Evolutionary conservation across 768 basidiomycete genomes (phyloP).

Genomic region (Infundibulicybe gibba): DNA sequence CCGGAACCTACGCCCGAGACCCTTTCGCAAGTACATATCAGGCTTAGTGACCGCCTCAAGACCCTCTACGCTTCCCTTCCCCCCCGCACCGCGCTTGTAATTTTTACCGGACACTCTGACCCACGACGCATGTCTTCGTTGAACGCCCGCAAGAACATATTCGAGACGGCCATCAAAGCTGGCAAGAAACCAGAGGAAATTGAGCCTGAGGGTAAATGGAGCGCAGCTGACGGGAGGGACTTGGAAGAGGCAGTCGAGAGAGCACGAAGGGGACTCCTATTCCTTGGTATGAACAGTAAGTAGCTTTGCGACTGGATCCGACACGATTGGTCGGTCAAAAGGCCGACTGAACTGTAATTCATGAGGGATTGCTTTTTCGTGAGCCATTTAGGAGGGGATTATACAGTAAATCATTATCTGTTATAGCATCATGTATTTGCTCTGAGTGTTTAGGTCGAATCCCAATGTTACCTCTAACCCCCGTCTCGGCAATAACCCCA

Average conservation of each 20-base stretch:
- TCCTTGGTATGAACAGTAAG: conserved; percentile 57
- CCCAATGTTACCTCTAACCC: too few species aligned
- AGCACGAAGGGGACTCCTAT: conserved; percentile 80
- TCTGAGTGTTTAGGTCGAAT: too few species aligned
- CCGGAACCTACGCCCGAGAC: conserved; percentile 30
- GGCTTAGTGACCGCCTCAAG: conserved; percentile 60
- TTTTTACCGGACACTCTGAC: conserved; percentile 89
- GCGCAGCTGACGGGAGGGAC: conserved; percentile 69
- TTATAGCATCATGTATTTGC: too few species aligned
- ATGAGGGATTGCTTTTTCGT: too few species aligned
- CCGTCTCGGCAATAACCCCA: too few species aligned
- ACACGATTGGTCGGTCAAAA: too few species aligned
- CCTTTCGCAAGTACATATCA: conserved; percentile 33
- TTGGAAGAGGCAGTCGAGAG: conserved; percentile 79
- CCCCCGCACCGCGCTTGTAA: conserved; percentile 72
- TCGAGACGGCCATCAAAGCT: conserved; percentile 60
- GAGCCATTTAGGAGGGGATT: too few species aligned
- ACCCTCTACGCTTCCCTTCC: conserved; percentile 69
- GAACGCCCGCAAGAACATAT: conserved; percentile 64
- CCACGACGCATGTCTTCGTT: conserved; percentile 77
- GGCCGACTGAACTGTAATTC: too few species aligned
- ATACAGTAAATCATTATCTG: too few species aligned
- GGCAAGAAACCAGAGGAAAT: conserved; percentile 58
- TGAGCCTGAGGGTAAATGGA: conserved; percentile 66
- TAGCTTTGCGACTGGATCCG: too few species aligned